Conservation (phyloP, 345 rosid genomes). For the Theobroma cacao region DNA sequence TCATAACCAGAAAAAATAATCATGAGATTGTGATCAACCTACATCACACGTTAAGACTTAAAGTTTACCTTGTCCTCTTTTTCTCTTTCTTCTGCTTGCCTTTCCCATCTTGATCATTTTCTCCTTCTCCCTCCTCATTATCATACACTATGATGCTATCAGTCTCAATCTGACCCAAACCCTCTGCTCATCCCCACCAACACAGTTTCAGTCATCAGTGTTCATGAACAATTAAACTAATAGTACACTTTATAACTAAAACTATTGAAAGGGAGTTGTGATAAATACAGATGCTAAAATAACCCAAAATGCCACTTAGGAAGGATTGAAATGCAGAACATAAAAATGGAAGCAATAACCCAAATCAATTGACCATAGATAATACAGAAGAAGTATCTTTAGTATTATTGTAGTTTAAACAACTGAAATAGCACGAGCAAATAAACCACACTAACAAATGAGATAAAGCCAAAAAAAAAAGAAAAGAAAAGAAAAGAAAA, state of each 20-base stretch:
- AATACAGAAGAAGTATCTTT: too few relatives aligned
- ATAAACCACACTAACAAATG: too few relatives aligned
- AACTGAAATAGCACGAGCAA: too few relatives aligned
- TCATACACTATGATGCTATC: conserved; percentile 89
- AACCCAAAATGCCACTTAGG: not conserved
- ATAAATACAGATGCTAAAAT: not conserved
- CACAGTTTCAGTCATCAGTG: not conserved
- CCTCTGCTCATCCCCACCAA: conserved; percentile 37
- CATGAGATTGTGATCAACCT: not conserved
- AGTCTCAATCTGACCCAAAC: conserved; percentile 70
- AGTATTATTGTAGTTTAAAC: too few relatives aligned
- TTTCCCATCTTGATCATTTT: conserved; percentile 51
- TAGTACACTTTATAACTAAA: not conserved
- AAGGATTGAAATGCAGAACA: not conserved
- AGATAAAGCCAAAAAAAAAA: not conserved
- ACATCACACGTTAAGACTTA: not conserved
- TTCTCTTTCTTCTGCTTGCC: conserved; percentile 68
- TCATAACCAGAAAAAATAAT: not conserved
- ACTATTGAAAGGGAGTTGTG: not conserved
- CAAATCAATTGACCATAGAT: not conserved
- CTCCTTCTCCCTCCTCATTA: conserved; percentile 62
- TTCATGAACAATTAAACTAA: not conserved
- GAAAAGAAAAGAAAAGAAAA: not conserved
- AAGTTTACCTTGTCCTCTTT: conserved; percentile 44
- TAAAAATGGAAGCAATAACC: not conserved